A percentile compares a stretch with the other conserved stretches of the same genome.
These are phyloP conservation scores for Globisporangium mamillatum DNA, from an alignment of 352 stramenopile species.

Conservation along the genomic window DNA sequence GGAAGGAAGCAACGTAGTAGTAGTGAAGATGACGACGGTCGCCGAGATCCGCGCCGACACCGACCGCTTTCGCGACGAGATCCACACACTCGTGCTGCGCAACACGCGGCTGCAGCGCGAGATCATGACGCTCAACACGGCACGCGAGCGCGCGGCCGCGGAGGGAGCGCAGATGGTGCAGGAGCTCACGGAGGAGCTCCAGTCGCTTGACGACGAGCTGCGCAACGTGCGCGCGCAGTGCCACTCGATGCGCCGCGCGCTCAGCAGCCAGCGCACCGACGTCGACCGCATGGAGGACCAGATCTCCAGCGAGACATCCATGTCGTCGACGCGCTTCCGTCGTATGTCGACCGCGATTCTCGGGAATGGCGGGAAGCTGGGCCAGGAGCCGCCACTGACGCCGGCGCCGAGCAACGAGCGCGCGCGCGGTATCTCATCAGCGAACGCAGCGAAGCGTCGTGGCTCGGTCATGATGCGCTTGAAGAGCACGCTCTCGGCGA, in stretches of 20 bases:
- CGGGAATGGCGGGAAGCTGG: constrained; percentile 13
- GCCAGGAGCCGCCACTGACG: constrained; percentile 3
- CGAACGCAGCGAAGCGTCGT: constrained; percentile 17
- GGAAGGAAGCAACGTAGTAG: background rate
- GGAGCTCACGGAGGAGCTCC: constrained; percentile 47
- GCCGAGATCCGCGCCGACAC: constrained; percentile 55
- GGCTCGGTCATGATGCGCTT: constrained; percentile 21
- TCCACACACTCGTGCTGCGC: constrained; percentile 50
- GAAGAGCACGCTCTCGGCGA: constrained; percentile 8
- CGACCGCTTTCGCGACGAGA: constrained; percentile 47
- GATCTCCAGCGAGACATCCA: constrained; percentile 17
- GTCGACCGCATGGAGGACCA: constrained; percentile 17
- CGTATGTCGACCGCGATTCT: constrained; percentile 22
- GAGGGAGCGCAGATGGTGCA: constrained; percentile 38
- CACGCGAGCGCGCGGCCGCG: constrained; percentile 42
- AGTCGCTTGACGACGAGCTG: constrained; percentile 38
- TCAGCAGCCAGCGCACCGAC: constrained; percentile 23
- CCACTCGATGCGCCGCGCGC: constrained; percentile 33
- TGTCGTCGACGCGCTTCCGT: constrained; percentile 19
- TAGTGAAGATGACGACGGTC: constrained; percentile 2
- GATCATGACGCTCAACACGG: constrained; percentile 42
- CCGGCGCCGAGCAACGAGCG: background rate
- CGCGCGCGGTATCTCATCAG: constrained; percentile 29
- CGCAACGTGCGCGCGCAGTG: constrained; percentile 36
- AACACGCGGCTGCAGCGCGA: constrained; percentile 73